Base-by-base conservation (phyloP, 2,329 filamentous ascomycete species). In the Ceratocystis diversiconidia region DNA sequence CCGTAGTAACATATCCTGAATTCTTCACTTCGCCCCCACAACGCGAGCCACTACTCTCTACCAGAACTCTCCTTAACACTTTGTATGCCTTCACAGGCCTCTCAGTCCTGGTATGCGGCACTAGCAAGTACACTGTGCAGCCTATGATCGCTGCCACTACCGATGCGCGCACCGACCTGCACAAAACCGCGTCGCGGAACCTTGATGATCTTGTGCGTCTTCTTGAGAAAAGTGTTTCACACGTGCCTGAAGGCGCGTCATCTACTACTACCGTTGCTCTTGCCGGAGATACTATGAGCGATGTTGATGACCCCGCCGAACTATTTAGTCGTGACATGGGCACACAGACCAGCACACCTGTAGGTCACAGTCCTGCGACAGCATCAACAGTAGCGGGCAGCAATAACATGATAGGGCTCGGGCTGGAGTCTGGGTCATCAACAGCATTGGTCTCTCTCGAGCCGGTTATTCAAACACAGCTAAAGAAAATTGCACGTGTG, bases 271-370 rank as follows among this genome's bases (percentile, higher is more conserved):
- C 52, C 10, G n/a, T 60, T 63, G 46, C 67, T 17, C 69, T 69
- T 52, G 71, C 72, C 65, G 73, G 72, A 41, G 77, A 76, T 67
- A 70, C 73, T 55, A 74, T 73, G n/a, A 80, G 77, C 71, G 80
- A 79, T 30, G 78, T 76, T 66, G 81, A 82, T 68, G 85, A 87
- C 70, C 89, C 89, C 0, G 85, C 86, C 0, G 89, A 92, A 74
- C 82, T 92, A 68, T 94, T 90, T 75, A 88, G 92, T 73, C 84
- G 88, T 59, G 89, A 94, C 72, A 82, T 90, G 67, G 88, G 88
- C 69, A 88, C 89, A 0, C 89, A 94, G 74, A 94, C 89, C 0
- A 85, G 84, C 25, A 70, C 71, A 59, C 70, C 72, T 63, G 10
- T 30, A 15, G 25, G 30, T 22, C 32, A 59, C 70, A 65, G 36